Evolutionary conservation across 2,329 filamentous ascomycete species (phyloP).

Genomic region (Chrysoporthe deuterocubensis): DNA sequence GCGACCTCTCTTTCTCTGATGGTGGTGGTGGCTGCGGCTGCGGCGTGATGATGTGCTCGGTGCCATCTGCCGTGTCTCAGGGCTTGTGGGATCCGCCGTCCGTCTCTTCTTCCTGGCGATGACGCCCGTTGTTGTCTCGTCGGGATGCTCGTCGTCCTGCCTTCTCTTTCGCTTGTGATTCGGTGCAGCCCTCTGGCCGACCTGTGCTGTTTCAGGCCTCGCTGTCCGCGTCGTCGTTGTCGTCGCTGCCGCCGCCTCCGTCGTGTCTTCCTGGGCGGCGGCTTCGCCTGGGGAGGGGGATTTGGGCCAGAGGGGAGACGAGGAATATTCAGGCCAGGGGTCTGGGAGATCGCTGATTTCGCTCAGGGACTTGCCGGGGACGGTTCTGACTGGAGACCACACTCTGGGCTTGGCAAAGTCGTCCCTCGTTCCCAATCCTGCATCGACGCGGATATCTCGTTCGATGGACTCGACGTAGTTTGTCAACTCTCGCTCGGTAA

Average conservation of each 20-base stretch:
- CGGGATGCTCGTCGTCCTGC: too few species aligned
- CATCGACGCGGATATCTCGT: slow-evolving; percentile 2
- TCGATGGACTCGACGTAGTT: not conserved
- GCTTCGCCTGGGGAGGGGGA: too few species aligned
- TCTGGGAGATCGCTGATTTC: not conserved
- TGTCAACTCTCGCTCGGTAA: not conserved
- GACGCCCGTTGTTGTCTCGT: too few species aligned
- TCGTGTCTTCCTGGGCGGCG: not conserved
- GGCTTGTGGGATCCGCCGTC: too few species aligned
- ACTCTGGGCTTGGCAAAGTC: not conserved
- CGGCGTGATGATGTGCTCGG: slow-evolving; percentile 13
- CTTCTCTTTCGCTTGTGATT: too few species aligned
- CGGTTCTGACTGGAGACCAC: not conserved
- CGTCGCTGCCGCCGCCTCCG: too few species aligned
- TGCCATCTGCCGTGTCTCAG: not conserved
- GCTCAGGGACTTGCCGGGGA: slow-evolving; percentile 17
- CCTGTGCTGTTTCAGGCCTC: too few species aligned
- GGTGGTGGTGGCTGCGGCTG: too few species aligned
- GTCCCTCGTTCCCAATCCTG: not conserved
- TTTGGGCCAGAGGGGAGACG: not conserved
- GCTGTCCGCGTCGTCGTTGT: not conserved
- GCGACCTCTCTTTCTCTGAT: slow-evolving; percentile 7
- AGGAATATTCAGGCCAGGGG: not conserved
- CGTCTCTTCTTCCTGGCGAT: too few species aligned
- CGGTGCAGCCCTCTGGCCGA: too few species aligned